Evolutionary conservation across 2,329 filamentous ascomycete genomes (phyloP), one percentile per base, ranked within the genome.

Genomic region (Chlorencoelia australis): DNA sequence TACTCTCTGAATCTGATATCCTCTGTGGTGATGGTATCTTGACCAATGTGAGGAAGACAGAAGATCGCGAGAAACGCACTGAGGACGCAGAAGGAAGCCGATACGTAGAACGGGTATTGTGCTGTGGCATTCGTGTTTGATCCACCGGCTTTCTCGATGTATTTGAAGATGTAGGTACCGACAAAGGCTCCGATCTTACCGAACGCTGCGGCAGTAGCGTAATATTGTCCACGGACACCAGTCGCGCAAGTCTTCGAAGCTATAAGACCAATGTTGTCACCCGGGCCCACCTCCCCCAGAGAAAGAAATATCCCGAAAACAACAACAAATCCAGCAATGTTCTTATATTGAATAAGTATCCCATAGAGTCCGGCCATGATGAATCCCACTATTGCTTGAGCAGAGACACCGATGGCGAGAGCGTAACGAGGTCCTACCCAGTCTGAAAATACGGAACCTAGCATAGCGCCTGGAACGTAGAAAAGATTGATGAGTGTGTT

Each of bases 81-180:
- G 32, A 94, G 65, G n/a, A 93, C 59, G 48, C 84, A 91, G 37
- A 94, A 59, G 16, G 73, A 66, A 25, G 79, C 82, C 2, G 79
- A 79, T n/a, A 95, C 84, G 59, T 78, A 94, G 63, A 94, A 95
- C 0, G 87, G 87, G 48, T 93, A 86, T 55, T 94, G 86, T 1
- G 84, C 84, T 0, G 61, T 58, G 1, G 82, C 81, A 0, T 61
- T 59, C 35, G 69, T 64, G 37, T 66, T 54, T 1, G 68, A 68
- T 7, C 73, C 76, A 0, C 73, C 76, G 0, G 69, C 70, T 33
- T 75, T 67, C 17, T 67, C 62, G 38, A 87, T 80, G 41, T 86
- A 73, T 0, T 81, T 79, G 53, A 91, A 86, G 9, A 91, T 77
- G 50, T 83, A 88, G 1, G 81, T 85, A 7, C 88, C 88, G 7